phyloP scores from a whole-genome alignment of 2,329 filamentous ascomycete genomes.

The Geosmithia morbida region DNA sequence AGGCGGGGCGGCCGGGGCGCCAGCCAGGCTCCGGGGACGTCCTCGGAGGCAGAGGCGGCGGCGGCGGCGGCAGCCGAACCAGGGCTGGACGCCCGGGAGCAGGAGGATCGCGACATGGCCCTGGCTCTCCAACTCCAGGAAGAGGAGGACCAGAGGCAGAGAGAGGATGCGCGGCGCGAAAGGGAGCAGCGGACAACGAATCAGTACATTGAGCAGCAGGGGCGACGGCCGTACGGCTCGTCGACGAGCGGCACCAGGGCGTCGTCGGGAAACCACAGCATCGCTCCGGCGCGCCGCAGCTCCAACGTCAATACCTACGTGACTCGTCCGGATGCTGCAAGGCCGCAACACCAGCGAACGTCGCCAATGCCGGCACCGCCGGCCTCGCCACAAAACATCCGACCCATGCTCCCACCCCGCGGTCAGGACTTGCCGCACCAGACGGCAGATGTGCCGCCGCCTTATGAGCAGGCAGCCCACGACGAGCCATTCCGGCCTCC shows the following conservation, averaged over 20 bases:
- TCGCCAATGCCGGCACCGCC: slow-evolving; percentile 2
- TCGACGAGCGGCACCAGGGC: not conserved
- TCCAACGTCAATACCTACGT: slow-evolving; percentile 6
- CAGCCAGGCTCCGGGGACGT: slow-evolving; percentile 15
- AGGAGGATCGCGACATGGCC: slow-evolving; percentile 79
- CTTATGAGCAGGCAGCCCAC: slow-evolving; percentile 42
- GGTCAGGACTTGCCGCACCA: slow-evolving; percentile 17
- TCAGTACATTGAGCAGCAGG: slow-evolving; percentile 55
- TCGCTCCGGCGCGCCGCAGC: slow-evolving; percentile 8
- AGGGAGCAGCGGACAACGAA: slow-evolving; percentile 56
- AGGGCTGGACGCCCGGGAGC: slow-evolving; percentile 21
- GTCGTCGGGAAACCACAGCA: not conserved
- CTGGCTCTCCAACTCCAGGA: slow-evolving; percentile 88
- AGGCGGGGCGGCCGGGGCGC: slow-evolving; percentile 11
- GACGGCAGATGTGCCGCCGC: slow-evolving; percentile 37
- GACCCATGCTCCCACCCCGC: slow-evolving; percentile 28
- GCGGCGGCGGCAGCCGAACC: not conserved
- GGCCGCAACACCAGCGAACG: not conserved
- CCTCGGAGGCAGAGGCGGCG: not conserved
- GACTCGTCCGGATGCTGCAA: not conserved
- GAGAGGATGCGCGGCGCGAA: slow-evolving; percentile 46
- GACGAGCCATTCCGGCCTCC: slow-evolving; percentile 36
- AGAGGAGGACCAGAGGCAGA: slow-evolving; percentile 72
- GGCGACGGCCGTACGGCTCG: slow-evolving; percentile 14
- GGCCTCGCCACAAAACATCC: slow-evolving; percentile 19